phyloP scores from a whole-genome alignment of 345 rosid genomes.

The Salix viminalis region DNA sequence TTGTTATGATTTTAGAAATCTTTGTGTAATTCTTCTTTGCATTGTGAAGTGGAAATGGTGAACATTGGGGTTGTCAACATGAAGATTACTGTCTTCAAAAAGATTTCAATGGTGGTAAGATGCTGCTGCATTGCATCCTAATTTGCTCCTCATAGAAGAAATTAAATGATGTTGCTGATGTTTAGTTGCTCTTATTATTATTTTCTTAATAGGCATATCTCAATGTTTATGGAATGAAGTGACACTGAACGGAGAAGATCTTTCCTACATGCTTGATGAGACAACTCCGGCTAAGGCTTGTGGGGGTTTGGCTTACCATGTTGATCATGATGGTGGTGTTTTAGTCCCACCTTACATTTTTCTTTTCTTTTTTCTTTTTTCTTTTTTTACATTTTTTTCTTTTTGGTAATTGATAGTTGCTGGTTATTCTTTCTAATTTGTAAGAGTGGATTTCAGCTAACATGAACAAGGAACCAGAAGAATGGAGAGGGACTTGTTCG shows the following conservation, averaged over 20 bases:
- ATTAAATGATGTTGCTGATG: not conserved
- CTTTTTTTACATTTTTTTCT: not conserved
- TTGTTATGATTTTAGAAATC: not conserved
- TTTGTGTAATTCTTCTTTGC: not conserved
- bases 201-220: slow-evolving; percentile 24
- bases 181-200: not conserved
- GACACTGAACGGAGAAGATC: slow-evolving; percentile 66
- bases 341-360: not conserved
- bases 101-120: slow-evolving; percentile 38
- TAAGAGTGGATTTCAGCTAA: slow-evolving; percentile 37
- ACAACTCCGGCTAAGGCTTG: slow-evolving; percentile 87
- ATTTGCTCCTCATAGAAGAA: not conserved
- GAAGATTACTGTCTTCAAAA: slow-evolving; percentile 30
- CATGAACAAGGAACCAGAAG: slow-evolving; percentile 46
- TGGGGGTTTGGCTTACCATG: slow-evolving; percentile 59
- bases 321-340: slow-evolving; percentile 36
- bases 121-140: not conserved
- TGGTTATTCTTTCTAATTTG: slow-evolving; percentile 13
- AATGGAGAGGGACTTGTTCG: slow-evolving; percentile 41
- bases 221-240: slow-evolving; percentile 49
- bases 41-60: slow-evolving; percentile 24
- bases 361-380: not conserved
- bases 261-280: slow-evolving; percentile 73
- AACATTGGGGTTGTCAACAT: slow-evolving; percentile 40
- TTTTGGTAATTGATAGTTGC: not conserved